Conservation (phyloP, 2,329 filamentous ascomycete genomes). For the Trichoderma atrobrunneum region DNA sequence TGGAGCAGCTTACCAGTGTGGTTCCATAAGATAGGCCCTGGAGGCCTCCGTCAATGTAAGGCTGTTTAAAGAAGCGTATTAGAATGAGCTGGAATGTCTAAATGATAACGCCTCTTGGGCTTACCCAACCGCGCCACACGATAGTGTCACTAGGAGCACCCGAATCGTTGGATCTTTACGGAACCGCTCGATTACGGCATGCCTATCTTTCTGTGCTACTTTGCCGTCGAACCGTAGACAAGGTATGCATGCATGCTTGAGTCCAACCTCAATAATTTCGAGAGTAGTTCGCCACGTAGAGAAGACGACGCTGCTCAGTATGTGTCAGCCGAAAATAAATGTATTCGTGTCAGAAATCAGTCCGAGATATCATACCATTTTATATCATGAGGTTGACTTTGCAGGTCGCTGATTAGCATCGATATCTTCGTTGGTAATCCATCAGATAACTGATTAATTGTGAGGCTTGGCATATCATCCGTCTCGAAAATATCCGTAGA, state of each 20-base stretch:
- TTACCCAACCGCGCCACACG: slow-evolving; percentile 52
- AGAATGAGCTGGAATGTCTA: neutral
- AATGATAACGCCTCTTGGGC: slow-evolving; percentile 16
- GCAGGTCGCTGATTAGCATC: neutral
- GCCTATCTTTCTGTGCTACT: slow-evolving; percentile 41
- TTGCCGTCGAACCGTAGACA: slow-evolving; percentile 48
- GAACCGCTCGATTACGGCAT: slow-evolving; percentile 41
- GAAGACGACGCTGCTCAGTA: slow-evolving; percentile 44
- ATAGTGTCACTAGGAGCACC: slow-evolving; percentile 48
- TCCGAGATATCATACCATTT: neutral
- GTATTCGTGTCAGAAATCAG: neutral
- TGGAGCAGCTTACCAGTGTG: slow-evolving; percentile 39
- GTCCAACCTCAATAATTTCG: slow-evolving; percentile 41
- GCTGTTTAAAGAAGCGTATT: slow-evolving; percentile 24
- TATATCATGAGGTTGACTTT: neutral
- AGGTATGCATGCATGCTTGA: slow-evolving; percentile 35
- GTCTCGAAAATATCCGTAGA: neutral
- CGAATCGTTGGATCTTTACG: slow-evolving; percentile 34
- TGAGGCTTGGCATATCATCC: neutral
- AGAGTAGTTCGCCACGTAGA: slow-evolving; percentile 50
- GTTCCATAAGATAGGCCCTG: slow-evolving; percentile 49
- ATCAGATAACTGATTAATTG: neutral
- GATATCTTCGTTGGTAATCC: slow-evolving; percentile 4
- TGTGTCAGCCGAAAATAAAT: neutral
- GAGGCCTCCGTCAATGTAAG: slow-evolving; percentile 48